phyloP scores from a whole-genome alignment of 2,329 filamentous ascomycete species.

The Aspergillus melleus region DNA sequence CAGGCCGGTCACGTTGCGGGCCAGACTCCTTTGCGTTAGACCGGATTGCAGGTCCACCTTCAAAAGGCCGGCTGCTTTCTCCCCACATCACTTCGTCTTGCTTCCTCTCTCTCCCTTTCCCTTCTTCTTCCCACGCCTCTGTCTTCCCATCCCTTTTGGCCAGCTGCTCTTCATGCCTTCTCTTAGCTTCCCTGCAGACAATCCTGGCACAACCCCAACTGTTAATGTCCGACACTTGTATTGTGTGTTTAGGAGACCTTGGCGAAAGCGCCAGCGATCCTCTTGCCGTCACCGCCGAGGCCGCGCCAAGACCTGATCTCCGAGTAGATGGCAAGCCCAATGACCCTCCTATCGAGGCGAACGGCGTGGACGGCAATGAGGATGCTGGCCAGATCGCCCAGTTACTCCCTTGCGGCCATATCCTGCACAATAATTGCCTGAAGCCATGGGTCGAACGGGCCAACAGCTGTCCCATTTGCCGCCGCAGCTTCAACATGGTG shows the following conservation, averaged over 20 bases:
- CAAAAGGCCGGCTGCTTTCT: slow-evolving; percentile 40
- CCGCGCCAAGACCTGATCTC: slow-evolving; percentile 45
- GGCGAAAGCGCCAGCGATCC: slow-evolving; percentile 57
- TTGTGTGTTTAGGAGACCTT: slow-evolving; percentile 71
- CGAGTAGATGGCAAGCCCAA: slow-evolving; percentile 28
- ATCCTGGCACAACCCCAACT: slow-evolving; percentile 29
- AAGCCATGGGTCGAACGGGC: slow-evolving; percentile 94
- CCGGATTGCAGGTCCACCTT: slow-evolving; percentile 37
- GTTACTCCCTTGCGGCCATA: slow-evolving; percentile 77
- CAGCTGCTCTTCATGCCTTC: slow-evolving; percentile 42
- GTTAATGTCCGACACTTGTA: slow-evolving; percentile 67
- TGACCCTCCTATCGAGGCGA: slow-evolving; percentile 27
- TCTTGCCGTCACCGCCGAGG: slow-evolving; percentile 43
- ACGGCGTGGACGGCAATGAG: slow-evolving; percentile 36
- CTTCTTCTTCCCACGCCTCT: slow-evolving; percentile 18
- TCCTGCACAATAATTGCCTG: slow-evolving; percentile 88
- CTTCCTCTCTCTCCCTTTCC: slow-evolving; percentile 25
- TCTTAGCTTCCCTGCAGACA: slow-evolving; percentile 29
- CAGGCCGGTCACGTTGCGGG: slow-evolving; percentile 36
- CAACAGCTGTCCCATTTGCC: slow-evolving; percentile 97
- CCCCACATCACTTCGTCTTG: slow-evolving; percentile 31
- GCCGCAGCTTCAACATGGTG: slow-evolving; percentile 85
- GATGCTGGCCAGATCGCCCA: slow-evolving; percentile 58
- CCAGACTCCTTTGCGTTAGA: slow-evolving; percentile 41
- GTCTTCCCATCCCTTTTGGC: slow-evolving; percentile 24